These are phyloP conservation scores for Balakata baccata DNA, from an alignment of 345 rosid species.

Conservation along the genomic window DNA sequence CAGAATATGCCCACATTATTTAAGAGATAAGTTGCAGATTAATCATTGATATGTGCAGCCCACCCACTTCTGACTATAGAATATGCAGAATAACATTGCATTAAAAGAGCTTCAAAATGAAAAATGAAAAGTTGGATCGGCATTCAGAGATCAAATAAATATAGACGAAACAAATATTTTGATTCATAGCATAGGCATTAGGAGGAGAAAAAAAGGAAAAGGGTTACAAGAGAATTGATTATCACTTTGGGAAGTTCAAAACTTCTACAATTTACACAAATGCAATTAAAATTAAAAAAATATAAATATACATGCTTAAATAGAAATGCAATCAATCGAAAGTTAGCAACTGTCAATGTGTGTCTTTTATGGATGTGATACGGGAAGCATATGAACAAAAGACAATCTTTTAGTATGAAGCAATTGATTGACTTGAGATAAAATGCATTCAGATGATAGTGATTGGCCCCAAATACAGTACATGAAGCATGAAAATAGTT, in stretches of 20 bases:
- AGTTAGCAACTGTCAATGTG: not conserved
- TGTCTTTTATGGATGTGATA: not conserved
- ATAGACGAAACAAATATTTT: not conserved
- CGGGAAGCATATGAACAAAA: not conserved
- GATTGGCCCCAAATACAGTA: not conserved
- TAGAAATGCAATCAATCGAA: not conserved
- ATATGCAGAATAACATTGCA: not conserved
- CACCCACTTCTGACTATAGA: not conserved
- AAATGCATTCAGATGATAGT: not conserved
- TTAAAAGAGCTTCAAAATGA: not conserved
- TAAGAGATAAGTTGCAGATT: not conserved
- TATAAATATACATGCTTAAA: not conserved
- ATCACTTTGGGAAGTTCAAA: not conserved
- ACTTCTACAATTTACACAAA: not conserved
- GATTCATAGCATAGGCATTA: not conserved
- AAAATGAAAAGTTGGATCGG: not conserved
- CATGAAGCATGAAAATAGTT: not conserved
- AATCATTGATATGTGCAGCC: not conserved
- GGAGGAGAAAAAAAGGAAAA: no score
- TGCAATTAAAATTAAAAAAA: not conserved
- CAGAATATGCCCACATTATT: not conserved
- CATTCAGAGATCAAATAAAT: not conserved
- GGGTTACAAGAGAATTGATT: not conserved
- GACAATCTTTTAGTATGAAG: not conserved
- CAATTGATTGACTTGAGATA: not conserved